These are phyloP conservation scores for Rhizopogon vinicolor DNA, from an alignment of 768 basidiomycete species.

Conservation along the genomic window DNA sequence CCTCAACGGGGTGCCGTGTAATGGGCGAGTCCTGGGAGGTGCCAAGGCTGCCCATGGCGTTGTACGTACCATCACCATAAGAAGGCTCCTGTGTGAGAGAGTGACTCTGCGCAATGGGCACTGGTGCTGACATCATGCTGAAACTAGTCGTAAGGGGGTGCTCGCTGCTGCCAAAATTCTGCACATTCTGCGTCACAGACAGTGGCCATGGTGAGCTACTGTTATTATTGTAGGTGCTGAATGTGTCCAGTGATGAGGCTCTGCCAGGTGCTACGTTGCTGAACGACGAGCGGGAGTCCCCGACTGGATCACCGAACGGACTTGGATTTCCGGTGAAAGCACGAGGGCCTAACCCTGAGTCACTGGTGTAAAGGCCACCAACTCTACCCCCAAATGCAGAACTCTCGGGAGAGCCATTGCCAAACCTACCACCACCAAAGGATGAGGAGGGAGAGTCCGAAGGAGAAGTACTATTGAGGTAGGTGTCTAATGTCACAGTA, in stretches of 20 bases:
- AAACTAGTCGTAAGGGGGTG: slow-evolving; percentile 22
- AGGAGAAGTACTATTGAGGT: slow-evolving; percentile 46
- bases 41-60: slow-evolving; percentile 15
- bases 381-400: slow-evolving; percentile 47
- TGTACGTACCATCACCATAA: slow-evolving; percentile 19
- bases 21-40: slow-evolving; percentile 18
- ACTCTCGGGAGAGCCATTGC: slow-evolving; percentile 69
- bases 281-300: slow-evolving; percentile 35
- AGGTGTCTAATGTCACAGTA: slow-evolving; percentile 58
- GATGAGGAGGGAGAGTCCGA: slow-evolving; percentile 75
- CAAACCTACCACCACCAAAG: slow-evolving; percentile 58
- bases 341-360: slow-evolving; percentile 31
- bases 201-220: slow-evolving; percentile 33
- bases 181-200: slow-evolving; percentile 18
- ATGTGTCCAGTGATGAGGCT: slow-evolving; percentile 33
- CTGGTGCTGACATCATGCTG: slow-evolving; percentile 8
- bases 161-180: slow-evolving; percentile 17
- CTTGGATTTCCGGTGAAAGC: slow-evolving; percentile 27
- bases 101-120: slow-evolving; percentile 18
- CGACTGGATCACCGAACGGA: slow-evolving; percentile 34
- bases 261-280: slow-evolving; percentile 28
- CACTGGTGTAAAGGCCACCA: slow-evolving; percentile 31
- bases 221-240: slow-evolving; percentile 28
- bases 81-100: slow-evolving; percentile 21
- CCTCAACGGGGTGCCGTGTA: slow-evolving; percentile 17